Percentiles rank a stretch among this genome's conserved stretches.
Evolutionary conservation across 2,329 filamentous ascomycete species (phyloP).

Genomic region (Venturia pyrina): DNA sequence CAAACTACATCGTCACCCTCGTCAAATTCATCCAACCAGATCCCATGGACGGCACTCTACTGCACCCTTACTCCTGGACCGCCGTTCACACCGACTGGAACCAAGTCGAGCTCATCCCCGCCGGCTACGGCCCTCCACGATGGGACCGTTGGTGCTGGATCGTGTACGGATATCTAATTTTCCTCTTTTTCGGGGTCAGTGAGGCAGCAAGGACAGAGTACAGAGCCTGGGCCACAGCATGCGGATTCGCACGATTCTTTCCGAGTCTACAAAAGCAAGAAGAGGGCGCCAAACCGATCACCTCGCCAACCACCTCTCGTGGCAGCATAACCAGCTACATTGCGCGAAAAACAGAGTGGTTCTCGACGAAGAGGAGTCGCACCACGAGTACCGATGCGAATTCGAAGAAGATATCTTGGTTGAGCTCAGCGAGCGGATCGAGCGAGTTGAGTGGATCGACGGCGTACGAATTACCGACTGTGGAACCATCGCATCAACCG

Average conservation of each 20-base stretch:
- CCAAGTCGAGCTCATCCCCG: constrained; percentile 38
- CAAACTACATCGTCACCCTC: background rate
- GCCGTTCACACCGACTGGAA: constrained; percentile 42
- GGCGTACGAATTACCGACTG: background rate
- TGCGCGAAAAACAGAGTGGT: background rate
- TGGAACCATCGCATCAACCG: background rate
- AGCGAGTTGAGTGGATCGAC: background rate
- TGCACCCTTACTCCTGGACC: constrained; percentile 42
- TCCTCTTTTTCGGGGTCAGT: constrained; percentile 56
- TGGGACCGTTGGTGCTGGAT: constrained; percentile 52
- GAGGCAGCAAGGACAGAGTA: constrained; percentile 50
- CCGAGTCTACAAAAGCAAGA: background rate
- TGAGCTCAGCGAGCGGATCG: background rate
- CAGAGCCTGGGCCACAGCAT: constrained; percentile 30
- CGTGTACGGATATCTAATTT: constrained; percentile 43
- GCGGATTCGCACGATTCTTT: constrained; percentile 25
- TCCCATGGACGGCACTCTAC: background rate
- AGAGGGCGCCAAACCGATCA: background rate
- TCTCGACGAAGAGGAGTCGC: background rate
- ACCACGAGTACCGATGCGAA: background rate
- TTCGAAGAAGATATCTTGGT: background rate
- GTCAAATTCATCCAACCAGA: background rate
- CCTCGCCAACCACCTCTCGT: background rate
- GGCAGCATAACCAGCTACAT: background rate
- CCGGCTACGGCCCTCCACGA: constrained; percentile 33